Evolutionary conservation across 495 filamentous ascomycete species (phyloP).

Genomic region (Friedmanniomyces simplex): DNA sequence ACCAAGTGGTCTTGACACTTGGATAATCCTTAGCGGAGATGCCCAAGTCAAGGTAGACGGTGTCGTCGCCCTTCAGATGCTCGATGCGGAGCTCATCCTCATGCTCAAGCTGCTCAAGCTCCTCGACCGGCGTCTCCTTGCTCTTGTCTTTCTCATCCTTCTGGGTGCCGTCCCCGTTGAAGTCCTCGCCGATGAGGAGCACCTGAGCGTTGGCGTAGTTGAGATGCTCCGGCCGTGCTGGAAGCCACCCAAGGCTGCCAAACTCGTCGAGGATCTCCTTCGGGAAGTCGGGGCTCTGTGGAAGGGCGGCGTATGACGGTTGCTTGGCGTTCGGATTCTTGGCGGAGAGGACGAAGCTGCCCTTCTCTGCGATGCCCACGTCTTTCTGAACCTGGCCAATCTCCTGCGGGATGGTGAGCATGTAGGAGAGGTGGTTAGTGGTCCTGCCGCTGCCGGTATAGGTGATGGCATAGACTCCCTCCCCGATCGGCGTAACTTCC

Average conservation of each 20-base stretch:
- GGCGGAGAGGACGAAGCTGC: constrained; percentile 67
- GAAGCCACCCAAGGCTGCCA: constrained; percentile 59
- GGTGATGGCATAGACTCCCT: constrained; percentile 81
- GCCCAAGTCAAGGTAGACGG: constrained; percentile 32
- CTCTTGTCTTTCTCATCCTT: constrained; percentile 45
- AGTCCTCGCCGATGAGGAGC: constrained; percentile 66
- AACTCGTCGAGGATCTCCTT: constrained; percentile 71
- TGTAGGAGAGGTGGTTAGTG: constrained; percentile 69
- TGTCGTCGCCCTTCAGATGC: constrained; percentile 39
- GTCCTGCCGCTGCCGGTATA: constrained; percentile 43
- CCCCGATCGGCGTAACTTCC: constrained; percentile 63
- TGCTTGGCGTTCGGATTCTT: constrained; percentile 67
- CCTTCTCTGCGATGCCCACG: constrained; percentile 60
- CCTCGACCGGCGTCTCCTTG: constrained; percentile 50
- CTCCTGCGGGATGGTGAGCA: constrained; percentile 66
- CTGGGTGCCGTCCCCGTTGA: constrained; percentile 43
- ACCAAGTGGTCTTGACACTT: constrained; percentile 32
- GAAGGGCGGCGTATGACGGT: constrained; percentile 52
- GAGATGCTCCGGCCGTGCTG: constrained; percentile 63
- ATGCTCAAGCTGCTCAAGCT: constrained; percentile 47
- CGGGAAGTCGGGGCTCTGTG: constrained; percentile 60
- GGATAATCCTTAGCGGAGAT: constrained; percentile 33
- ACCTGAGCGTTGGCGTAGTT: constrained; percentile 73
- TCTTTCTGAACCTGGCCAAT: constrained; percentile 64
- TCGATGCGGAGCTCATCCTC: constrained; percentile 53